Evolutionary conservation across 2,329 filamentous ascomycete genomes (phyloP).

Genomic region (Chalara sp.): DNA sequence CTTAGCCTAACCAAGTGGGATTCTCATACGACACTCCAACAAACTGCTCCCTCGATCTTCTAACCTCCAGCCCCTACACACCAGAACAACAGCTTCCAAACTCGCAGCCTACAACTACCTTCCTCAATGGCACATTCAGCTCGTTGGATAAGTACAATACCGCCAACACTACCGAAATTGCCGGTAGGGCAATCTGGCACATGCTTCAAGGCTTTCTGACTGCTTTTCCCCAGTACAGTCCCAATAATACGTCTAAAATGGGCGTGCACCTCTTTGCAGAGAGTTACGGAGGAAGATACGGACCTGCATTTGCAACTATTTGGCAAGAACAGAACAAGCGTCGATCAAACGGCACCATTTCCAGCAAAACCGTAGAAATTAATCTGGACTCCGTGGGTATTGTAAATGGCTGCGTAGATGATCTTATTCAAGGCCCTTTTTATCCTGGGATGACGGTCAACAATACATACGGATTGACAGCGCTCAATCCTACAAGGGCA

Average conservation of each 20-base stretch:
- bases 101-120: constrained; percentile 25
- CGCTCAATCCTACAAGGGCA: constrained; percentile 45
- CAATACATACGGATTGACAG: constrained; percentile 59
- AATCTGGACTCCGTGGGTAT: constrained; percentile 60
- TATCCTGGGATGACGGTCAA: constrained; percentile 52
- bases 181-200: constrained; percentile 50
- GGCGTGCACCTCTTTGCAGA: constrained; percentile 62
- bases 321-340: constrained; percentile 56
- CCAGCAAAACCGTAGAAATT: constrained; percentile 50
- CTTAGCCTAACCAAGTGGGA: constrained; percentile 61
- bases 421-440: constrained; percentile 50
- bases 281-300: constrained; percentile 66
- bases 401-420: constrained; percentile 65
- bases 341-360: constrained; percentile 41
- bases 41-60: constrained; percentile 51
- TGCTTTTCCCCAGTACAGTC: constrained; percentile 49
- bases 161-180: constrained; percentile 43
- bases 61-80: constrained; percentile 33
- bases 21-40: constrained; percentile 60
- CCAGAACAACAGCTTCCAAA: constrained; percentile 28
- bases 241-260: constrained; percentile 43
- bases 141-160: constrained; percentile 38
- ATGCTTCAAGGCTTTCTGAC: constrained; percentile 53
- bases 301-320: constrained; percentile 52
- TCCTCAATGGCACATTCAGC: constrained; percentile 60